Evolutionary conservation across 352 stramenopile genomes (phyloP).

Genomic region (Phytophthora syringae): DNA sequence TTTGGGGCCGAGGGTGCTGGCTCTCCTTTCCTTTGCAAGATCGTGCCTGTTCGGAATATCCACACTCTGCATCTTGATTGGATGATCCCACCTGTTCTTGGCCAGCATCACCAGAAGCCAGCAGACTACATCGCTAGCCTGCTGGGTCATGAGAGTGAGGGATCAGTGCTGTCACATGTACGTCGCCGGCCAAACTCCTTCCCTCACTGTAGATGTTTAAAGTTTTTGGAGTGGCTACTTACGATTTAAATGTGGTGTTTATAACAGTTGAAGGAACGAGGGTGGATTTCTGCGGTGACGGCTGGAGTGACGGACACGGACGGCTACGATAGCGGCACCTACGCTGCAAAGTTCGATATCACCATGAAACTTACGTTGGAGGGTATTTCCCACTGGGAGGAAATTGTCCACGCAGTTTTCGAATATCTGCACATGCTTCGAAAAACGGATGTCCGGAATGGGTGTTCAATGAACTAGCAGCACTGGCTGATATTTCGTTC

Average conservation of each 20-base stretch:
- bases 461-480: conserved; percentile 79
- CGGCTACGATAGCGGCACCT: conserved; percentile 74
- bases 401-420: conserved; percentile 68
- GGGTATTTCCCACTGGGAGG: conserved; percentile 64
- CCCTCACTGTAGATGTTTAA: background rate
- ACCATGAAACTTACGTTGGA: conserved; percentile 78
- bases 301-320: conserved; percentile 77
- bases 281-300: conserved; percentile 80
- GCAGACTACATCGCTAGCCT: conserved; percentile 83
- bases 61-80: conserved; percentile 79
- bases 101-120: conserved; percentile 75
- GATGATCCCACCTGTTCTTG: conserved; percentile 80
- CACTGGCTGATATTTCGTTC: conserved; percentile 74
- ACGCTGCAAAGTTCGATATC: conserved; percentile 71
- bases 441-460: conserved; percentile 59
- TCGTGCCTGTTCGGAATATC: conserved; percentile 81
- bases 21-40: conserved; percentile 61
- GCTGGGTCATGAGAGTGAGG: conserved; percentile 84
- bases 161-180: conserved; percentile 82
- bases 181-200: conserved; percentile 16
- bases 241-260: background rate
- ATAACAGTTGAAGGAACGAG: conserved; percentile 70
- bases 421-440: conserved; percentile 73
- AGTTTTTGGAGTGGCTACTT: conserved; percentile 22
- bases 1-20: conserved; percentile 55